These are phyloP conservation scores for Pholiota molesta DNA, from an alignment of 768 basidiomycete genomes.

Conservation along the genomic window DNA sequence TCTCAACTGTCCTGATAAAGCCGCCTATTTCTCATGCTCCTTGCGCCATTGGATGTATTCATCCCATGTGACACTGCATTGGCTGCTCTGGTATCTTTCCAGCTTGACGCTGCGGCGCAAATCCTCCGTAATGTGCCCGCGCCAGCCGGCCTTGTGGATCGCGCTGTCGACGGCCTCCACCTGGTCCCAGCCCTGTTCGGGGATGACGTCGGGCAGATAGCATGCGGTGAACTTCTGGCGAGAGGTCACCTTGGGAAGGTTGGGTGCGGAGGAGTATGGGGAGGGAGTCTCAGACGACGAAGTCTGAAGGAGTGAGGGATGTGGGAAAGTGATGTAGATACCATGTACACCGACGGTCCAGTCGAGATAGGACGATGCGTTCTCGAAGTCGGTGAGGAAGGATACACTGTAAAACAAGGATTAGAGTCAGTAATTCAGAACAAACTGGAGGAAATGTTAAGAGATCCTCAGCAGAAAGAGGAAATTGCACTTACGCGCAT, in stretches of 20 bases:
- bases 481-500: constrained; percentile 68
- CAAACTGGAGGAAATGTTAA: not conserved
- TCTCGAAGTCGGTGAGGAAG: constrained; percentile 91
- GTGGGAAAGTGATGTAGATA: constrained; percentile 85
- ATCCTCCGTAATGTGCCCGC: constrained; percentile 79
- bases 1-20: not conserved
- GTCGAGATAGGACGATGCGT: constrained; percentile 82
- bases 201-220: constrained; percentile 91
- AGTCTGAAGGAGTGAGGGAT: constrained; percentile 61
- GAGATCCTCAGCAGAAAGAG: not conserved
- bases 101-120: constrained; percentile 75
- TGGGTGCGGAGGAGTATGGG: constrained; percentile 67
- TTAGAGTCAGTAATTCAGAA: not conserved
- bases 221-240: constrained; percentile 78
- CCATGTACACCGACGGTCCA: constrained; percentile 95
- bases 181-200: constrained; percentile 94
- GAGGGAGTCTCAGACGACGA: constrained; percentile 69
- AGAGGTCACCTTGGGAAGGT: constrained; percentile 54
- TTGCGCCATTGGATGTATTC: constrained; percentile 80
- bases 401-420: constrained; percentile 63
- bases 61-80: constrained; percentile 69
- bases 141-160: constrained; percentile 93
- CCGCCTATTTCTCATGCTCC: constrained; percentile 31
- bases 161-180: constrained; percentile 89
- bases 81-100: constrained; percentile 80